A percentile compares a stretch with the other conserved stretches of the same genome.
These are phyloP conservation scores for Colletotrichum cuscutae DNA, from an alignment of 2,329 filamentous ascomycete species.

Conservation along the genomic window DNA sequence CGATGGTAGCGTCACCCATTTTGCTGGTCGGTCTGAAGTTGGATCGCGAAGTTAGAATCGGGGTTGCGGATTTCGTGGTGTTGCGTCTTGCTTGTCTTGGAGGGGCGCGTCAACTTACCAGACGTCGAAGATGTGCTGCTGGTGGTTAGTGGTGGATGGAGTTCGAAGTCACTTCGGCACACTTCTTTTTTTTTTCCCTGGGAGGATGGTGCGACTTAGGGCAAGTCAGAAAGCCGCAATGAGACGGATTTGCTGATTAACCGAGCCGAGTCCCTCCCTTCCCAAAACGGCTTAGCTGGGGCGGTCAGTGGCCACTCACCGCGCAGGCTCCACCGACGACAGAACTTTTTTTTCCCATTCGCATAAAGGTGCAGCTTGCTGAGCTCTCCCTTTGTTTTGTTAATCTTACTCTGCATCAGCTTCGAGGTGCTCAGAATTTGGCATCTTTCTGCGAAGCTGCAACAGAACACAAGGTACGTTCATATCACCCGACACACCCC, in stretches of 20 bases:
- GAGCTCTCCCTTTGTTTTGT: neutral
- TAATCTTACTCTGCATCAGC: neutral
- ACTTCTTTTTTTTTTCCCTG: slow-evolving; percentile 13
- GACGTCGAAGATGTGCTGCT: slow-evolving; percentile 36
- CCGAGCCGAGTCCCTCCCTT: slow-evolving; percentile 5
- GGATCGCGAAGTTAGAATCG: slow-evolving; percentile 38
- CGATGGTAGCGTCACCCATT: slow-evolving; percentile 87
- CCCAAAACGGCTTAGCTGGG: neutral
- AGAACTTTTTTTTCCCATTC: slow-evolving; percentile 16
- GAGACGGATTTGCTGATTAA: slow-evolving; percentile 16
- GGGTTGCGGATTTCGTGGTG: slow-evolving; percentile 38
- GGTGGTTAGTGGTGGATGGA: slow-evolving; percentile 29
- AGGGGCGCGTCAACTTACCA: slow-evolving; percentile 36
- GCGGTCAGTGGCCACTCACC: slow-evolving; percentile 5
- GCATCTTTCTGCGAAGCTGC: neutral
- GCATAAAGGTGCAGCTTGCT: slow-evolving; percentile 1
- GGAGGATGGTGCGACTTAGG: neutral
- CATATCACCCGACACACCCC: slow-evolving; percentile 11
- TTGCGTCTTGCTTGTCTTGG: slow-evolving; percentile 25
- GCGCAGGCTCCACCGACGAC: slow-evolving; percentile 22
- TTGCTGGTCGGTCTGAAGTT: slow-evolving; percentile 67
- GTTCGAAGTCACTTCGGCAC: slow-evolving; percentile 21
- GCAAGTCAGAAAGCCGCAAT: neutral
- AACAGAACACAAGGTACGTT: slow-evolving; percentile 38
- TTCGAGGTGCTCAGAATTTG: slow-evolving; percentile 1